phyloP scores from a whole-genome alignment of 345 rosid species.

The Raphanus raphanistrum region DNA sequence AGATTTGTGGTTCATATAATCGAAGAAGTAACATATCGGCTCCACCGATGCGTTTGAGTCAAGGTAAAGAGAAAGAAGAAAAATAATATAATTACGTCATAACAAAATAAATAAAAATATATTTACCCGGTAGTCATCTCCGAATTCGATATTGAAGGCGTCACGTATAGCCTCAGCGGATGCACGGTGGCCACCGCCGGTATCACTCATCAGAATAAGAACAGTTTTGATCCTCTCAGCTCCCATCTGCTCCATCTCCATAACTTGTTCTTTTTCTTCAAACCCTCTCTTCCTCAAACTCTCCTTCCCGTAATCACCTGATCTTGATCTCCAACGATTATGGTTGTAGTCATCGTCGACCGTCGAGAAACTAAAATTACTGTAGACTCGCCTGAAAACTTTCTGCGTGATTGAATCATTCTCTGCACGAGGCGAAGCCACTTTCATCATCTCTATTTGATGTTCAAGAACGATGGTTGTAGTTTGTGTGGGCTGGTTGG shows the following conservation, averaged over 20 bases:
- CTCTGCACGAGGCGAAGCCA: conserved; percentile 54
- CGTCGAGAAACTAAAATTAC: conserved; percentile 40
- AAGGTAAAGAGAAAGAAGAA: conserved; percentile 13
- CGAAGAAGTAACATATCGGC: neutral
- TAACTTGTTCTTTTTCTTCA: conserved; percentile 18
- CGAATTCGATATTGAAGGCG: conserved; percentile 73
- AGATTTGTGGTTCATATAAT: neutral
- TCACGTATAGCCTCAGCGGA: conserved; percentile 96
- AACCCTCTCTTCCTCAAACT: conserved; percentile 43
- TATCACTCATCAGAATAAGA: conserved; percentile 94
- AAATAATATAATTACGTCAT: neutral
- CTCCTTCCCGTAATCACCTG: conserved; percentile 31
- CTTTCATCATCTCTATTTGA: conserved; percentile 44
- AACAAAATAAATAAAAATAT: neutral
- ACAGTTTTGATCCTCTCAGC: conserved; percentile 85
- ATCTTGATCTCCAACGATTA: conserved; percentile 3
- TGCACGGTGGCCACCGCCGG: conserved; percentile 98
- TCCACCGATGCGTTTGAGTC: conserved; percentile 19
- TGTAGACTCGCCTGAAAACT: conserved; percentile 60
- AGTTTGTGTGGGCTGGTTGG: conserved; percentile 24
- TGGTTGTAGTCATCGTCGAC: conserved; percentile 9
- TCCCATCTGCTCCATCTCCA: conserved; percentile 90
- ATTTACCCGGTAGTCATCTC: conserved; percentile 75
- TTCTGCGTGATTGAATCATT: conserved; percentile 61
- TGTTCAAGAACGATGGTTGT: conserved; percentile 26